Evolutionary conservation across 805 yeast genomes (phyloP).

Genomic region (Brettanomyces nanus): DNA sequence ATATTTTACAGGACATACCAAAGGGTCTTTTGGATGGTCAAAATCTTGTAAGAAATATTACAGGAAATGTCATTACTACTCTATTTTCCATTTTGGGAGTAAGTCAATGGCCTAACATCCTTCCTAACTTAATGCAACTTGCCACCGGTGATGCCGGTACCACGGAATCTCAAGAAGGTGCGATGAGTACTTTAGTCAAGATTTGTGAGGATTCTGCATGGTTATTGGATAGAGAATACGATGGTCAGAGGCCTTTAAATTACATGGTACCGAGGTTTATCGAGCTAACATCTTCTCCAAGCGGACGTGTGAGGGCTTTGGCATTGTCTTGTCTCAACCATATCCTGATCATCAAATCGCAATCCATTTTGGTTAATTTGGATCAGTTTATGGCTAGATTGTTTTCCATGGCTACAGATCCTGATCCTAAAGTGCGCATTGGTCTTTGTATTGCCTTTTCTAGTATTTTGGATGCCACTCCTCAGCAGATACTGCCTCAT

Average conservation of each 20-base stretch:
- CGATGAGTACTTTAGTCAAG: conserved; percentile 73
- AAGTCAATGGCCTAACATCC: conserved; percentile 61
- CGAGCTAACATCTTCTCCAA: conserved; percentile 34
- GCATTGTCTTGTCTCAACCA: conserved; percentile 69
- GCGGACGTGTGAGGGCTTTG: conserved; percentile 47
- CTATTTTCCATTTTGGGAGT: conserved; percentile 62
- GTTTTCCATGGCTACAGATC: conserved; percentile 48
- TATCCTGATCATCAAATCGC: conserved; percentile 63
- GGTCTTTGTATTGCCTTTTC: conserved; percentile 75
- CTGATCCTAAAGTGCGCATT: conserved; percentile 51
- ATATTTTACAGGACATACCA: conserved; percentile 29
- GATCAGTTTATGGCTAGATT: conserved; percentile 60
- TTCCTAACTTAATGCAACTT: conserved; percentile 62
- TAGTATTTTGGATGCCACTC: conserved; percentile 61
- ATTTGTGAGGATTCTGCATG: conserved; percentile 83
- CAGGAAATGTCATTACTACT: conserved; percentile 86
- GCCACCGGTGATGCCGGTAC: conserved; percentile 39
- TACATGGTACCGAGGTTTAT: conserved; percentile 61
- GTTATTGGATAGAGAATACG: conserved; percentile 51
- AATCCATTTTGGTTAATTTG: conserved; percentile 50
- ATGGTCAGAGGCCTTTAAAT: conserved; percentile 60
- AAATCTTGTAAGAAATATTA: conserved; percentile 69
- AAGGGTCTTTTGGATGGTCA: conserved; percentile 45
- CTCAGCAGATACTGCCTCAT: conserved; percentile 75
- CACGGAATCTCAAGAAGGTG: conserved; percentile 52